Evolutionary conservation across 2,329 filamentous ascomycete species (phyloP).

Genomic region (Fusarium tricinctum): DNA sequence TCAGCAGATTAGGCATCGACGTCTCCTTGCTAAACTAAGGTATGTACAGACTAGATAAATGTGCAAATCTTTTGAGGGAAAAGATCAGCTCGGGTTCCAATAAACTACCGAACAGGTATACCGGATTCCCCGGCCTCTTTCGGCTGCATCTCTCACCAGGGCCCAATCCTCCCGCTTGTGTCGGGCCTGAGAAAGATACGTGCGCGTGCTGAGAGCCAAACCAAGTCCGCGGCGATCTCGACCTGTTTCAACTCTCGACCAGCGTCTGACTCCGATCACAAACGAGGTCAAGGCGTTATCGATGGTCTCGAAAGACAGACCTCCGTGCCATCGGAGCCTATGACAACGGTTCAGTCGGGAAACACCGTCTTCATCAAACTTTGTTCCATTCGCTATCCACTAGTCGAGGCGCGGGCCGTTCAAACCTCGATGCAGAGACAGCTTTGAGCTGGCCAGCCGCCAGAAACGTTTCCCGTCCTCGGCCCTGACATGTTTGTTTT

Average conservation of each 20-base stretch:
- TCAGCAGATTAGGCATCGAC: slow-evolving; percentile 29
- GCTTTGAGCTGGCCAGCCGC: slow-evolving; percentile 9
- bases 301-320: slow-evolving; percentile 19
- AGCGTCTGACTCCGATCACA: slow-evolving; percentile 30
- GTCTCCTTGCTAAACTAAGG: background rate
- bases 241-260: slow-evolving; percentile 19
- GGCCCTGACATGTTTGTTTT: slow-evolving; percentile 9
- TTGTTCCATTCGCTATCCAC: slow-evolving; percentile 32
- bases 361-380: slow-evolving; percentile 34
- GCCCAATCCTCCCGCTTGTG: slow-evolving; percentile 14
- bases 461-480: slow-evolving; percentile 6
- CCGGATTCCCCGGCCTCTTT: slow-evolving; percentile 18
- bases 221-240: slow-evolving; percentile 21
- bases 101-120: slow-evolving; percentile 21
- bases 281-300: slow-evolving; percentile 20
- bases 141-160: slow-evolving; percentile 21
- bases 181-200: slow-evolving; percentile 15
- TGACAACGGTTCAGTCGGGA: background rate
- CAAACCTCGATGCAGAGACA: slow-evolving; percentile 26
- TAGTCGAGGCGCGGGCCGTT: slow-evolving; percentile 42
- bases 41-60: slow-evolving; percentile 1
- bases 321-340: background rate
- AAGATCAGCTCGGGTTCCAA: slow-evolving; percentile 27
- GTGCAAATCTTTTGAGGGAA: slow-evolving; percentile 11
- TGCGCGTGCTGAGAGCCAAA: slow-evolving; percentile 16